Percentiles rank a stretch among this genome's conserved stretches.
Conservation (phyloP, 1,284 basidiomycete species). For the Irpex lacteus region DNA sequence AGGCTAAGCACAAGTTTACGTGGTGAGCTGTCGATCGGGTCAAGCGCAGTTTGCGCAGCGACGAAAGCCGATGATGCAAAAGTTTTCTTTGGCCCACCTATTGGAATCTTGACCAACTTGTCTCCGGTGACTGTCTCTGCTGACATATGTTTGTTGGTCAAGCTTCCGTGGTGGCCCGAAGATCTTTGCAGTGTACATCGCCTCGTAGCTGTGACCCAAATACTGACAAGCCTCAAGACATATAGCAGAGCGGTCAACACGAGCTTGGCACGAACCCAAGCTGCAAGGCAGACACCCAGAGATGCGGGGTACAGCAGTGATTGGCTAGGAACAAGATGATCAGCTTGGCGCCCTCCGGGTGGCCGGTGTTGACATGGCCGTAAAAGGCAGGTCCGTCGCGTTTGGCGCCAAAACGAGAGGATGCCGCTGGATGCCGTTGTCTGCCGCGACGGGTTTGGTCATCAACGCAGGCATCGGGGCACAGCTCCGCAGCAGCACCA, state of each 20-base stretch:
- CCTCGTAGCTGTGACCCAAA: neutral
- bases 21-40: neutral
- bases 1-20: neutral
- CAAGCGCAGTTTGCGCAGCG: neutral
- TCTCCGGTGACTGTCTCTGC: neutral
- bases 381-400: neutral
- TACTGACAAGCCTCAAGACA: neutral
- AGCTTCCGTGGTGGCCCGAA: neutral
- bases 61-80: neutral
- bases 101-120: neutral
- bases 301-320: too few relatives aligned
- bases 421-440: neutral
- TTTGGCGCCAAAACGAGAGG: neutral
- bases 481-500: constrained; percentile 58
- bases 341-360: neutral
- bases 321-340: too few relatives aligned
- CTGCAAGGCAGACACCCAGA: neutral
- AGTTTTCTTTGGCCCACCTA: neutral
- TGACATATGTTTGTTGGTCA: neutral
- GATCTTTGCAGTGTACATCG: neutral
- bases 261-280: neutral
- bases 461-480: constrained; percentile 33
- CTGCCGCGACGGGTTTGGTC: neutral
- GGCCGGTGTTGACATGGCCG: neutral
- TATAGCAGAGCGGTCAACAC: neutral